Evolutionary conservation across 2,329 filamentous ascomycete species (phyloP), one percentile per base, ranked within the genome.

Genomic region (Cercospora berteroae): DNA sequence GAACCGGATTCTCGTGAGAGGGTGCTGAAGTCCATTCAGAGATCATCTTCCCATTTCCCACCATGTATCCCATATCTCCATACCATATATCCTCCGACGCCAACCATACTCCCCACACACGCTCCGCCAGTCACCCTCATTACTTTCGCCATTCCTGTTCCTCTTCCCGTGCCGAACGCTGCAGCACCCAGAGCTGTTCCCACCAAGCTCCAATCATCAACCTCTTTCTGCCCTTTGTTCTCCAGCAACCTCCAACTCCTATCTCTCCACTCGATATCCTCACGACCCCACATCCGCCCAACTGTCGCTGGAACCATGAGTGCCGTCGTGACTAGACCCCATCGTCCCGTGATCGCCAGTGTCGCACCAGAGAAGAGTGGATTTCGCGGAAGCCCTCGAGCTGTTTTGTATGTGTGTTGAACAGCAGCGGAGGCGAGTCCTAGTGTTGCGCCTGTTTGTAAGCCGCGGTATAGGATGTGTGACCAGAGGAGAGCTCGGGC

Each of bases 241-340:
- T 85, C 85, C 52, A 88, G 71, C 60, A 90, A 74, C 31, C 88
- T 80, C 87, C 88, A 90, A 65, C 83, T 83, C 18, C 88, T 81
- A 74, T 90, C 88, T 73, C 84, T 78, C 88, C 88, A 90, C 76
- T 90, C 87, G 33, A 90, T 86, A 48, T 84, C 80, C 70, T 87
- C 83, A 16, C 81, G 80, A 0, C 84, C 86, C 63, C 78, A 78
- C 87, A 90, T 89, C 2, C 83, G 79, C 0, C 74, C 80, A 29
- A 78, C 75, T 4, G 86, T 79, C 70, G 79, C 83, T 4, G 83
- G 66, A 1, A 78, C 78, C 25, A 84, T 77, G 1, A 86, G 68
- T 0, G 80, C 81, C 0, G 83, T 73, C 0, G 82, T 84, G 27
- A 84, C 69, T 1, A 84, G 64, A 4, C 81, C 81, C 64, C 83